Evolutionary conservation across 805 yeast genomes (phyloP).

Genomic region (Yarrowia sp.): DNA sequence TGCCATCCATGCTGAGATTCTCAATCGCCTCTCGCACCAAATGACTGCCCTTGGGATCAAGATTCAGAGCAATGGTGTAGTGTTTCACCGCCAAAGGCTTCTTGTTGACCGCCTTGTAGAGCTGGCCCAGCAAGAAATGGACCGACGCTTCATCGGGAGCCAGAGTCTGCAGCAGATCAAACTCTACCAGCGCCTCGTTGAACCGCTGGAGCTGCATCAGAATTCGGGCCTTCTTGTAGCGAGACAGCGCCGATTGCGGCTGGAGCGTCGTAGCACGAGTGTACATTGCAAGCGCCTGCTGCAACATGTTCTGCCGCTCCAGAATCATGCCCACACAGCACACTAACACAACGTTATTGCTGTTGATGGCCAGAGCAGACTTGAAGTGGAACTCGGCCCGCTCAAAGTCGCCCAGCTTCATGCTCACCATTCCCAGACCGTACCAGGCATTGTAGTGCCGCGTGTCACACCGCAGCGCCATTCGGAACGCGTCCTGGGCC

Average conservation of each 20-base stretch:
- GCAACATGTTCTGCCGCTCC: constrained; percentile 66
- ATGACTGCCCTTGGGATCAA: constrained; percentile 91
- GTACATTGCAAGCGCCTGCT: constrained; percentile 75
- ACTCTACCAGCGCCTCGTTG: constrained; percentile 66
- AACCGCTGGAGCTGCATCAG: constrained; percentile 68
- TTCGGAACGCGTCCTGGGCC: constrained; percentile 78
- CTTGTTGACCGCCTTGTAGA: constrained; percentile 71
- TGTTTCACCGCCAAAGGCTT: constrained; percentile 76
- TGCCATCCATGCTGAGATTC: constrained; percentile 8
- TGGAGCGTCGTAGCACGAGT: constrained; percentile 79
- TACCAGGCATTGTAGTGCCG: constrained; percentile 92
- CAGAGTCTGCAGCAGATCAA: constrained; percentile 64
- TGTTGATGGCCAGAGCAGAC: constrained; percentile 84
- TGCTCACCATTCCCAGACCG: constrained; percentile 91
- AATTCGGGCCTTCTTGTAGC: constrained; percentile 84
- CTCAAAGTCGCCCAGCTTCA: constrained; percentile 77
- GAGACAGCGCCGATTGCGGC: constrained; percentile 79
- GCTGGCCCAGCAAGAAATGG: constrained; percentile 82
- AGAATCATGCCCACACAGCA: constrained; percentile 94
- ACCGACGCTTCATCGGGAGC: constrained; percentile 96
- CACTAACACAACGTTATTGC: constrained; percentile 80
- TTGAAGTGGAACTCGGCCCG: constrained; percentile 84
- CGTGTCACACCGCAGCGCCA: constrained; percentile 70
- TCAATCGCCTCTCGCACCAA: constrained; percentile 82
- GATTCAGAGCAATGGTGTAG: constrained; percentile 80